Conservation (phyloP, 257 asterid genomes). For the Dorcoceras hygrometricum region DNA sequence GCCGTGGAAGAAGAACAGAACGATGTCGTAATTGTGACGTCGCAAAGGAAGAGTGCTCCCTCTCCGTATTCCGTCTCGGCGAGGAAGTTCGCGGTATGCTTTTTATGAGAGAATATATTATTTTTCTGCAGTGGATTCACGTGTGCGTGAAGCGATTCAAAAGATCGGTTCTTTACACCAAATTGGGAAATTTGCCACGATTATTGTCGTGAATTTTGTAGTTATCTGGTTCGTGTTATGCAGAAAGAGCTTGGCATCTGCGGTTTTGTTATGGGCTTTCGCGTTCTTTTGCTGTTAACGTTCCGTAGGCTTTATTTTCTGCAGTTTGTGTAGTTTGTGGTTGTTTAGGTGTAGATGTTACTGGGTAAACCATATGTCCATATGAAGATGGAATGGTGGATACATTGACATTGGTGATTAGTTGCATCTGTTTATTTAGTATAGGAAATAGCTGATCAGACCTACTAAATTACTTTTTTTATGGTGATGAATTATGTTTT, state of each 20-base stretch:
- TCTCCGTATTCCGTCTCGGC: conserved; percentile 31
- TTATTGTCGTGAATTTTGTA: background rate
- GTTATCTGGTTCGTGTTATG: background rate
- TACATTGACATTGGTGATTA: background rate
- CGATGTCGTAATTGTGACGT: conserved; percentile 25
- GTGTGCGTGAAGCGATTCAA: background rate
- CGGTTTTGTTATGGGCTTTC: background rate
- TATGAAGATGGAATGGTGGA: background rate
- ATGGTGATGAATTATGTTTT: conserved; percentile 16
- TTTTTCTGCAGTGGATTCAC: background rate
- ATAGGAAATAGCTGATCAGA: background rate
- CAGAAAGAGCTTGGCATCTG: conserved; percentile 16
- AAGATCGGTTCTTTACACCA: background rate
- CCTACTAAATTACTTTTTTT: conserved; percentile 1
- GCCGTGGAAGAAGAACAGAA: conserved; percentile 24
- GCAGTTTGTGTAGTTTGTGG: background rate
- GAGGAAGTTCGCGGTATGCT: conserved; percentile 36
- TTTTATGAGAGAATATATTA: background rate
- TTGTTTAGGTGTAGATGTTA: background rate
- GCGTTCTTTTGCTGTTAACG: background rate
- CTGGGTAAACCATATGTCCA: background rate
- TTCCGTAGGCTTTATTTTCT: background rate
- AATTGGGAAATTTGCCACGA: background rate
- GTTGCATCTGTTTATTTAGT: background rate
- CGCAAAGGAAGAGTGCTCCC: conserved; percentile 29